Conservation (phyloP, 2,329 filamentous ascomycete genomes). For the Penicillium brevicompactum region DNA sequence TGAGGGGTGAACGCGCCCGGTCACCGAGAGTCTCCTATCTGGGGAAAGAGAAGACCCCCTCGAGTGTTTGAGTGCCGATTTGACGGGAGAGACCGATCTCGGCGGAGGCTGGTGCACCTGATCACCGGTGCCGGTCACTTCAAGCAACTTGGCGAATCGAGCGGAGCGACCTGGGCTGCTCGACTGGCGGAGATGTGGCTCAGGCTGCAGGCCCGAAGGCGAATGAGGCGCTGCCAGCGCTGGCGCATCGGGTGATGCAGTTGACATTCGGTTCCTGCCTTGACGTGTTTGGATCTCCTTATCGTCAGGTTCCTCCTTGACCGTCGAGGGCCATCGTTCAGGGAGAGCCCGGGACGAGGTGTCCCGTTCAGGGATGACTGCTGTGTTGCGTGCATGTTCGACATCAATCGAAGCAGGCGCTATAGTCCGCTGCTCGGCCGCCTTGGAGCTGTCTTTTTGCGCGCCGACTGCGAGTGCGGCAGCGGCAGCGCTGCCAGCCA, state of each 20-base stretch:
- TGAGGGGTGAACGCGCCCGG: conserved; percentile 34
- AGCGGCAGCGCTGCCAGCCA: conserved; percentile 33
- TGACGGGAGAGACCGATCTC: conserved; percentile 62
- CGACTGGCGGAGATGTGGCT: conserved; percentile 33
- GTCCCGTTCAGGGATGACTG: conserved; percentile 1
- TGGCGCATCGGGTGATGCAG: conserved; percentile 10
- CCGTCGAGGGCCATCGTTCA: conserved; percentile 14
- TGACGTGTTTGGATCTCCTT: not conserved
- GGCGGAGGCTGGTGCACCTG: conserved; percentile 60
- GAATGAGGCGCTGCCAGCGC: conserved; percentile 22
- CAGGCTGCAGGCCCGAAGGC: conserved; percentile 16
- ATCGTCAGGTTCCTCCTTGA: conserved; percentile 7
- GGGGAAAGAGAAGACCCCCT: conserved; percentile 46
- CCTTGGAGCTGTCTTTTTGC: conserved; percentile 14
- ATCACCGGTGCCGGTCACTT: conserved; percentile 49
- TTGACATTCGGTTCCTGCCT: conserved; percentile 4
- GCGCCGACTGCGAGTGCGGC: conserved; percentile 31
- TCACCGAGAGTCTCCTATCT: conserved; percentile 29
- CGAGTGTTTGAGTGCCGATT: conserved; percentile 63
- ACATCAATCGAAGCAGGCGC: not conserved
- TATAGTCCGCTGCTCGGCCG: conserved; percentile 4
- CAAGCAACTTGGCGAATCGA: conserved; percentile 58
- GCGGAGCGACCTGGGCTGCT: conserved; percentile 57
- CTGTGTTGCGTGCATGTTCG: not conserved
- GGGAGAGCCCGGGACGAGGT: conserved; percentile 15